These are phyloP conservation scores for Aspergillus egyptiacus DNA, from an alignment of 495 filamentous ascomycete species.

Conservation along the genomic window DNA sequence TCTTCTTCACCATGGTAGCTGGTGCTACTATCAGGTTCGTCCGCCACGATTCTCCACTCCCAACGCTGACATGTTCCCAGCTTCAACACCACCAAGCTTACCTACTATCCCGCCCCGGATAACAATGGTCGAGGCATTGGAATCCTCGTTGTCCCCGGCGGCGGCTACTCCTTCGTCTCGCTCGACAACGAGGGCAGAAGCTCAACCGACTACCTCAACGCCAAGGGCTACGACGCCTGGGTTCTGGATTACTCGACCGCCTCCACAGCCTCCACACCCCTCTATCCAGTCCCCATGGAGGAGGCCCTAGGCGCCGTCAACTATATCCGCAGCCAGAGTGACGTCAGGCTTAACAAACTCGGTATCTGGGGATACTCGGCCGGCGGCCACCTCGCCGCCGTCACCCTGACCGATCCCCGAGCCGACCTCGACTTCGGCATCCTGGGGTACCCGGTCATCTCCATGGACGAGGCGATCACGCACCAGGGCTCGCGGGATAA, in stretches of 20 bases:
- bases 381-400: neutral
- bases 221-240: constrained; percentile 2
- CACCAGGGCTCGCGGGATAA: neutral
- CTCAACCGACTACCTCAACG: constrained; percentile 2
- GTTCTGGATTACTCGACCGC: neutral
- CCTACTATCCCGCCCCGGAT: constrained; percentile 1
- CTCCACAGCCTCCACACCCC: neutral
- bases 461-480: neutral
- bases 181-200: neutral
- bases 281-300: neutral
- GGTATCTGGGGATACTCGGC: constrained; percentile 6
- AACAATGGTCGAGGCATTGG: neutral
- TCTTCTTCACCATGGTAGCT: neutral
- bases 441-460: neutral
- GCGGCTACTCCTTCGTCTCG: constrained; percentile 4
- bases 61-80: neutral
- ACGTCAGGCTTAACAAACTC: neutral
- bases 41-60: neutral
- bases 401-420: neutral
- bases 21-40: neutral
- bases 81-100: neutral
- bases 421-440: constrained; percentile 1
- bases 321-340: neutral
- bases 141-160: constrained; percentile 1
- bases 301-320: neutral